A percentile compares a stretch with the other conserved stretches of the same genome.
phyloP scores from a whole-genome alignment of 106 monocot genomes.

The Dioscorea zingiberensis region DNA sequence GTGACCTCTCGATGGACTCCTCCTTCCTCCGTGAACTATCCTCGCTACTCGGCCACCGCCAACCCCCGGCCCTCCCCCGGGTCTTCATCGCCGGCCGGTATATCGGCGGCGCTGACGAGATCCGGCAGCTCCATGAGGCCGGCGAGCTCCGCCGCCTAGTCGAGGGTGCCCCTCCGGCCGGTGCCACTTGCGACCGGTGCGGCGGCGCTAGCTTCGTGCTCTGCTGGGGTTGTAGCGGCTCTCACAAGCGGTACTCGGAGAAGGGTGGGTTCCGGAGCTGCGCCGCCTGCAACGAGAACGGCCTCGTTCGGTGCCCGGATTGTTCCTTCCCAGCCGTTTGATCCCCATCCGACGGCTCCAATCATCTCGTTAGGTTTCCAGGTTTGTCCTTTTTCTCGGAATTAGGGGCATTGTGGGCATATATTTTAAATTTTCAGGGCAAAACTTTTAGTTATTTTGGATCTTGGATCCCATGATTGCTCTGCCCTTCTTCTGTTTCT shows the following conservation, averaged over 20 bases:
- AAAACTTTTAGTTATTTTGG: too few species aligned
- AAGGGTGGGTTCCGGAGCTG: conserved; percentile 66
- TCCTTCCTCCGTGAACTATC: conserved; percentile 49
- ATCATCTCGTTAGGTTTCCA: too few species aligned
- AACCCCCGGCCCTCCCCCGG: conserved; percentile 33
- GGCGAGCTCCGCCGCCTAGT: conserved; percentile 57
- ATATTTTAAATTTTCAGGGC: too few species aligned
- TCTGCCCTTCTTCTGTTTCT: too few species aligned
- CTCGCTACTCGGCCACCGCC: conserved; percentile 16
- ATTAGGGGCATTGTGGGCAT: too few species aligned
- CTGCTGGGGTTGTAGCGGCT: conserved; percentile 56
- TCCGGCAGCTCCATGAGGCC: conserved; percentile 54
- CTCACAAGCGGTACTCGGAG: conserved; percentile 53
- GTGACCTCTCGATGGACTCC: conserved; percentile 57
- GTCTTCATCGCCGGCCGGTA: conserved; percentile 66
- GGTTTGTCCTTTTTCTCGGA: too few species aligned
- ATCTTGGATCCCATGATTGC: too few species aligned
- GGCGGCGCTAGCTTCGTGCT: conserved; percentile 60
- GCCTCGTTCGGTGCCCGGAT: conserved; percentile 56
- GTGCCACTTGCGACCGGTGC: conserved; percentile 24
- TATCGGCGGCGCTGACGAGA: conserved; percentile 77
- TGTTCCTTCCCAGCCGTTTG: conserved; percentile 11
- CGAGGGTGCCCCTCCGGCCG: conserved; percentile 31
- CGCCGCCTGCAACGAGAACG: conserved; percentile 77
- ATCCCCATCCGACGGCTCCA: too few species aligned